Evolutionary conservation across 106 monocot genomes (phyloP), one percentile per base, ranked within the genome.

Genomic region (Dioscorea alata): DNA sequence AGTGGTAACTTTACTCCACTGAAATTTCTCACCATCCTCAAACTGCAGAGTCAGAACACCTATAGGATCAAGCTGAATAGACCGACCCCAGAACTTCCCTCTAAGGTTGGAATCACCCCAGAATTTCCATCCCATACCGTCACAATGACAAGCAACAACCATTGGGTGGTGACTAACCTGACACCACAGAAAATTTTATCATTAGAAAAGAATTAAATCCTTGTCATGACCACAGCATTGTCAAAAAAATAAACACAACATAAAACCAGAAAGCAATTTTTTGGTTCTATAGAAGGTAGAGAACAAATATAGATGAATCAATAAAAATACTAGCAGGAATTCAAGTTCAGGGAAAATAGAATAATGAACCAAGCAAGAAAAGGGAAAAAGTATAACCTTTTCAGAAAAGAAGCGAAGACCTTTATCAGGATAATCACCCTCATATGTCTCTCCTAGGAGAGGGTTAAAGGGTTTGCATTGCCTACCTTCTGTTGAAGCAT

Each of bases 381-480:
- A 71, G 34, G 32, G 69, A 61, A 28, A 3, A 28, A 31, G 2
- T 17, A 8, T 61, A 57, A 95, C 94, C 88, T 95, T 95, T 74
- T 95, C 94, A 68, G 94, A 95, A 74, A 95, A 88, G 68, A 95
- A 95, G 49, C 78, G 88, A 77, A 95, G 91, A 58, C 94, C 94
- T 86, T 95, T 95, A 74, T 95, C 94, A 68, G 94, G 94, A 82
- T 95, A 95, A 72, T 95, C 88, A 73, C 88, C 94, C 68, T 95
- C 94, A 78, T 91, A 95, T 51, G 94, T 95, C 78, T 95, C 94
- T 54, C 94, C 94, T 71, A 95, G 83, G 76, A 95, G 86, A 71
- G 94, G 94, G 73, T 95, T 95, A 70, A 95, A 95, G 4, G 94
- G 94, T 69, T 95, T 95, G 81, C 94, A 95, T 23, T 95, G 94